phyloP scores from a whole-genome alignment of 2,329 filamentous ascomycete genomes.

The Verticillium albo-atrum region DNA sequence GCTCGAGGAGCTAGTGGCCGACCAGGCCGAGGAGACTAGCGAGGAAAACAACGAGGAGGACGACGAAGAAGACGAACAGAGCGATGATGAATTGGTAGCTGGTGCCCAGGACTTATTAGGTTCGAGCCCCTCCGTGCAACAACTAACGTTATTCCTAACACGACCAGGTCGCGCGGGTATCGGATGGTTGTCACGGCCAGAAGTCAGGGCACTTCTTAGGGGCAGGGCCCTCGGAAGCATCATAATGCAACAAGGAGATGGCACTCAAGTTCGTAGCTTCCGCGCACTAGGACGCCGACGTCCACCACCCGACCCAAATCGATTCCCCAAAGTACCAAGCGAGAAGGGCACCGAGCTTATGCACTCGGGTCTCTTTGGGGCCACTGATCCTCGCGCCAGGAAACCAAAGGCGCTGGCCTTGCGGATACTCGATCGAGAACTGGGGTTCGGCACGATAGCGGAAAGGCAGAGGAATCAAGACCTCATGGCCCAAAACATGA shows the following conservation, averaged over 20 bases:
- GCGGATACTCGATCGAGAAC: slow-evolving; percentile 74
- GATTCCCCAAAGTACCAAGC: slow-evolving; percentile 82
- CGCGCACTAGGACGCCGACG: slow-evolving; percentile 38
- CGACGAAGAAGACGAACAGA: slow-evolving; percentile 28
- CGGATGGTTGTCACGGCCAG: slow-evolving; percentile 26
- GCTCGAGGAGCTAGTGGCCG: too few relatives aligned
- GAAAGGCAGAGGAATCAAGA: slow-evolving; percentile 56
- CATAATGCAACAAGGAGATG: slow-evolving; percentile 30
- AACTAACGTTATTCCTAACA: slow-evolving; percentile 2
- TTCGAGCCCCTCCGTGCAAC: background rate
- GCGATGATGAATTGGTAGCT: slow-evolving; percentile 22
- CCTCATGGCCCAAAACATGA: slow-evolving; percentile 57
- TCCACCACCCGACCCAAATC: slow-evolving; percentile 42
- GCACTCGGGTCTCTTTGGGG: slow-evolving; percentile 76
- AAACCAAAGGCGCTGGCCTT: slow-evolving; percentile 58
- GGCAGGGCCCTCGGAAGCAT: slow-evolving; percentile 28
- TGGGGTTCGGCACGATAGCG: slow-evolving; percentile 63
- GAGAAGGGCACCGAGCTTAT: slow-evolving; percentile 73
- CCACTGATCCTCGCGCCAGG: slow-evolving; percentile 47
- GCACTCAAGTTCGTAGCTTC: slow-evolving; percentile 28
- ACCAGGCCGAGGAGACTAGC: slow-evolving; percentile 1
- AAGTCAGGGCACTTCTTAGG: slow-evolving; percentile 36
- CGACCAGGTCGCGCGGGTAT: slow-evolving; percentile 18
- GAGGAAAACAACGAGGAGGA: slow-evolving; percentile 12
- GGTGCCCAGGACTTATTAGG: slow-evolving; percentile 1